Evolutionary conservation across 2,329 filamentous ascomycete genomes (phyloP).

Genomic region (Phialophora macrospora): DNA sequence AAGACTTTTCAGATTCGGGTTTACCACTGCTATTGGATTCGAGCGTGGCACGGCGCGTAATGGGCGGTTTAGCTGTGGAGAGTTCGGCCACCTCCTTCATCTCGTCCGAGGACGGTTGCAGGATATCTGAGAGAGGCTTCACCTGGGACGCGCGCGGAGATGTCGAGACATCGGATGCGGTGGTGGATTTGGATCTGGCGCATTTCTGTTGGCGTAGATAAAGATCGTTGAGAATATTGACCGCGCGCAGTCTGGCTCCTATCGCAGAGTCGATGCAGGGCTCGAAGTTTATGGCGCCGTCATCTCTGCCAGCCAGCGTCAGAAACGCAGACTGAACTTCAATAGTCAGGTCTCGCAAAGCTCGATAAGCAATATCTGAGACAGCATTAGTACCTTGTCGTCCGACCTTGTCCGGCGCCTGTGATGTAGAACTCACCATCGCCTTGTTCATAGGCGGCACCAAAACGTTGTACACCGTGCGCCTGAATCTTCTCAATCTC

Average conservation of each 20-base stretch:
- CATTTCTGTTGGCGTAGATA: conserved; percentile 30
- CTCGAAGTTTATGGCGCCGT: conserved; percentile 26
- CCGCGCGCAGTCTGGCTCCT: conserved; percentile 23
- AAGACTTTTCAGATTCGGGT: conserved; percentile 10
- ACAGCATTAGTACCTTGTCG: not conserved
- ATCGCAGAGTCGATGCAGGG: conserved; percentile 27
- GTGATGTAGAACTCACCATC: conserved; percentile 18
- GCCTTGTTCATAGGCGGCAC: conserved; percentile 26
- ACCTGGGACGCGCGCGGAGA: not conserved
- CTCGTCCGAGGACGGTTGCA: not conserved
- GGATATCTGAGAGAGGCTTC: not conserved
- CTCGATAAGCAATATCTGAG: conserved; percentile 30
- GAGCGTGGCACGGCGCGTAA: conserved; percentile 11
- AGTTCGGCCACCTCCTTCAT: conserved; percentile 13
- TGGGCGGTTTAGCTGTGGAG: not conserved
- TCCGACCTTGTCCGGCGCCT: not conserved
- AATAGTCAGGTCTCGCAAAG: conserved; percentile 29
- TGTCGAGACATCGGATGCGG: conserved; percentile 7
- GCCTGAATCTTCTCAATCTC: conserved; percentile 32
- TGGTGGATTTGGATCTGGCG: conserved; percentile 14
- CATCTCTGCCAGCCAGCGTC: conserved; percentile 23
- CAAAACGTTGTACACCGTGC: conserved; percentile 27
- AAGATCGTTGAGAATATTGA: conserved; percentile 31
- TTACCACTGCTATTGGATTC: conserved; percentile 8
- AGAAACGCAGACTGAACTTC: conserved; percentile 30